Conservation (phyloP, 164 flowering plant species). For the Stephania japonica region DNA sequence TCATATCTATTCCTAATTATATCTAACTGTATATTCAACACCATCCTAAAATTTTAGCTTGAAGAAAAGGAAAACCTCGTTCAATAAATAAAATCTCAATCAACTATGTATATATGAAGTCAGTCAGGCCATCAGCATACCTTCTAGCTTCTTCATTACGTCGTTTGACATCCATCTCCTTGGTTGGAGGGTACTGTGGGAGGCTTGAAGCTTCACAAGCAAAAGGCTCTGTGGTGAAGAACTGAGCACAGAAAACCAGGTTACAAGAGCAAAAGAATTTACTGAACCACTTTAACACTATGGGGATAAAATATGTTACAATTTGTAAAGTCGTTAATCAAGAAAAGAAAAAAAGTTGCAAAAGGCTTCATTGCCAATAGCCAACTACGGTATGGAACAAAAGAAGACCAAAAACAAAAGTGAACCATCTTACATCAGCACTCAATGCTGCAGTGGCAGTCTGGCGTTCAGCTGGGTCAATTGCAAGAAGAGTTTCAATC, state of each 20-base stretch:
- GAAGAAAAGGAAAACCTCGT: background rate
- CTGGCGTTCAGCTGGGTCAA: slow-evolving; percentile 70
- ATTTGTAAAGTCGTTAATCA: background rate
- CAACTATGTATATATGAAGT: background rate
- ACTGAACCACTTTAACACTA: background rate
- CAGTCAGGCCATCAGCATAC: slow-evolving; percentile 23
- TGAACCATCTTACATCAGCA: slow-evolving; percentile 46
- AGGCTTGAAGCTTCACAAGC: slow-evolving; percentile 93
- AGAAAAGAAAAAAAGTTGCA: background rate
- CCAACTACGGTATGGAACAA: background rate
- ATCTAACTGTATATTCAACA: no score
- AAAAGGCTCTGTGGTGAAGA: slow-evolving; percentile 72
- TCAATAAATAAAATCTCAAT: background rate
- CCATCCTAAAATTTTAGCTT: background rate
- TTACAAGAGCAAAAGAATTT: background rate
- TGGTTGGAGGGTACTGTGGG: slow-evolving; percentile 93
- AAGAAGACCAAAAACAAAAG: background rate
- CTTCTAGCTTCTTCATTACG: slow-evolving; percentile 94
- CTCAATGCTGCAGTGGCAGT: slow-evolving; percentile 66
- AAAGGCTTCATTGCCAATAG: background rate
- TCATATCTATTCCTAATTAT: no score
- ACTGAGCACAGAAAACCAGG: slow-evolving; percentile 35
- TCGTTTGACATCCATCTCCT: slow-evolving; percentile 93
- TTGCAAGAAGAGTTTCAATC: slow-evolving; percentile 76
- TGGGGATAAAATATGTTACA: background rate